These are phyloP conservation scores for Spirogloea muscicola DNA, from an alignment of 139 green algal genomes.

Conservation along the genomic window DNA sequence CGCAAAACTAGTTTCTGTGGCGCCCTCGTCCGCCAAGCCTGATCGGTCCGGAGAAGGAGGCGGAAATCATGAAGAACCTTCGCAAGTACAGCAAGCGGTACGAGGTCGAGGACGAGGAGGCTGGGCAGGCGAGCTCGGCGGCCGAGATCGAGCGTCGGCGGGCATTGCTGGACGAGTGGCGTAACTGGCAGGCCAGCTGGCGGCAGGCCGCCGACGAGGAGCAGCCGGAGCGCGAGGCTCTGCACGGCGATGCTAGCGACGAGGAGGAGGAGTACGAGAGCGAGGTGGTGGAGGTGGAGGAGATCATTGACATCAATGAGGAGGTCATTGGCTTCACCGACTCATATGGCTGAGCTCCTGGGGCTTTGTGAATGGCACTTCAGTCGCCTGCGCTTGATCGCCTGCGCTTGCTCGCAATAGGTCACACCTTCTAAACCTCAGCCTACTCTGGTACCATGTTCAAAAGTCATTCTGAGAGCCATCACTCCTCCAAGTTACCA, in stretches of 20 bases:
- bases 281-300: conserved; percentile 52
- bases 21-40: conserved; percentile 80
- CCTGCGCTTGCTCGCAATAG: no score
- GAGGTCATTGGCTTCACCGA: conserved; percentile 44
- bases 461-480: no score
- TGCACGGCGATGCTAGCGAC: conserved; percentile 20
- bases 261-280: conserved; percentile 47
- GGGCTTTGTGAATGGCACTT: no score
- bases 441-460: no score
- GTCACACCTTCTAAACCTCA: no score
- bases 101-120: conserved; percentile 86
- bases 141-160: conserved; percentile 62
- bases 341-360: no score
- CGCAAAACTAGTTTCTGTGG: conserved; percentile 96
- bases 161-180: conserved; percentile 70
- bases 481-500: no score
- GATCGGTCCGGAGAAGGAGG: conserved; percentile 78
- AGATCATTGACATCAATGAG: conserved; percentile 48
- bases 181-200: conserved; percentile 46
- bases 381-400: no score
- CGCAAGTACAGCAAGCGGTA: conserved; percentile 89
- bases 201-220: conserved; percentile 17
- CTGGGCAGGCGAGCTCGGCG: conserved; percentile 63
- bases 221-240: neutral
- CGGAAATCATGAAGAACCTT: conserved; percentile 88